These are phyloP conservation scores for Peronospora farinosa DNA, from an alignment of 352 stramenopile genomes.

Conservation along the genomic window DNA sequence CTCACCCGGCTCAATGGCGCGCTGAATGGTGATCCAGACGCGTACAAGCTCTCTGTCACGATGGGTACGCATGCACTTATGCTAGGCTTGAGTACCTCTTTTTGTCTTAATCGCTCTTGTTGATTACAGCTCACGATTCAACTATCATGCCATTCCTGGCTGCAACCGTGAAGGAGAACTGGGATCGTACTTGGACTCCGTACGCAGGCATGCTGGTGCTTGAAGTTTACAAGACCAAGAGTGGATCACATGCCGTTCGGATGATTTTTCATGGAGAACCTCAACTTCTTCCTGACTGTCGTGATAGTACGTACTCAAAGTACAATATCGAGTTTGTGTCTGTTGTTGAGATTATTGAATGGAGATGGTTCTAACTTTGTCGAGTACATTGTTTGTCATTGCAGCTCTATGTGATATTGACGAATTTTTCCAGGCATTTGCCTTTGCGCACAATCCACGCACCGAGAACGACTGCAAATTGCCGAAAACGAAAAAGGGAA, in stretches of 20 bases:
- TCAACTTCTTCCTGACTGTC: constrained; percentile 60
- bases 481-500: constrained; percentile 27
- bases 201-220: constrained; percentile 73
- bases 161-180: constrained; percentile 60
- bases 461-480: constrained; percentile 45
- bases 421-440: constrained; percentile 49
- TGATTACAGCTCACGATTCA: constrained; percentile 53
- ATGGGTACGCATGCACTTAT: constrained; percentile 44
- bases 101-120: neutral
- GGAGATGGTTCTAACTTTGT: constrained; percentile 6
- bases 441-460: constrained; percentile 47
- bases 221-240: constrained; percentile 79
- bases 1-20: constrained; percentile 47
- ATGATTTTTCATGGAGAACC: constrained; percentile 75
- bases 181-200: constrained; percentile 78
- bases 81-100: neutral
- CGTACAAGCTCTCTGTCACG: constrained; percentile 62
- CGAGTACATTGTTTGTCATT: constrained; percentile 2
- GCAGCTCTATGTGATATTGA: constrained; percentile 53
- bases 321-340: neutral
- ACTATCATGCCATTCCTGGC: constrained; percentile 84
- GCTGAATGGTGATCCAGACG: constrained; percentile 32
- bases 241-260: constrained; percentile 43
- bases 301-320: constrained; percentile 42
- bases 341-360: neutral